Evolutionary conservation across 2,329 filamentous ascomycete genomes (phyloP), one percentile per base, ranked within the genome.

Genomic region (Verticillium dahliae): DNA sequence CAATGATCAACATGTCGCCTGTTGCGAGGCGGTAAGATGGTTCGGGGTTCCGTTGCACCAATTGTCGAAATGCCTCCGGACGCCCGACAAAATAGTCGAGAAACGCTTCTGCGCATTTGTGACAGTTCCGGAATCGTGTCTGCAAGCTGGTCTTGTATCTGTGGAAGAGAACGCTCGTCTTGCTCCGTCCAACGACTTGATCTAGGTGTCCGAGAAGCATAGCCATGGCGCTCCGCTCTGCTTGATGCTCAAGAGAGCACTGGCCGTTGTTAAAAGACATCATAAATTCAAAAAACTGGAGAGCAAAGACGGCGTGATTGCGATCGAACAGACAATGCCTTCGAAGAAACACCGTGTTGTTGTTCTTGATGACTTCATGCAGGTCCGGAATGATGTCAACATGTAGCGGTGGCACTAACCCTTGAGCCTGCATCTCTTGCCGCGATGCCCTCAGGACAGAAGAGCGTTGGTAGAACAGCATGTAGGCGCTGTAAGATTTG

Each of bases 391-490:
- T 75, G 11, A 87, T 70, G 1, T 74, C 66, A 15, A 83, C 75
- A 37, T 77, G 78, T 1, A 71, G 69, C 1, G 72, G 68, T 6
- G 58, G 39, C 33, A n/a, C 7, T 2, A 55, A 33, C 6, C 27
- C 58, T 14, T 9, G 10, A 13, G 63, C 66, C 59, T 77, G 71
- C 67, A 86, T 76, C 1, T 73, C 68, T 34, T 80, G 74, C 67
- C 85, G 81, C 62, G 85, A 82, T 15, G 74, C 73, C 18, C 80
- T 78, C 61, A 93, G 80, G 4, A 85, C 85, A 0, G 88, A 88
- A 3, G 87, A 85, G 57, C 95, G 87, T 73, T 97, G 90, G 73
- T 99, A 99, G 74, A 99, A 98, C 9, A 99, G 82, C 91, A 99
- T 98, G 74, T 99, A 99, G 13, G 94, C 95, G 72, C 92, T 98